phyloP scores from a whole-genome alignment of 2,329 filamentous ascomycete genomes.

The Sarocladium kiliense region DNA sequence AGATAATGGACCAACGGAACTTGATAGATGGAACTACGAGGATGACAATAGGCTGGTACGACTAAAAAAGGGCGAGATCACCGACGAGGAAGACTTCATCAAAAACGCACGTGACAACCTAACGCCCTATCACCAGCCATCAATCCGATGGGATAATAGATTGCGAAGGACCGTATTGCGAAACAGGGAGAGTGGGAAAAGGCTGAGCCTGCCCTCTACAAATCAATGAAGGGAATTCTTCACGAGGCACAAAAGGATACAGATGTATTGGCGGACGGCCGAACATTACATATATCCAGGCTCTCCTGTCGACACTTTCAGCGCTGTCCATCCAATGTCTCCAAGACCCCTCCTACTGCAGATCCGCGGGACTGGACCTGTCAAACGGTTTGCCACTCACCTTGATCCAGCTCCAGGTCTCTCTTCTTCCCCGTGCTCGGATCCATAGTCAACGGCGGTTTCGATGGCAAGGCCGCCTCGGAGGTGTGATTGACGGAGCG shows the following conservation, averaged over 20 bases:
- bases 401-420: too few relatives aligned
- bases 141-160: background rate
- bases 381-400: too few relatives aligned
- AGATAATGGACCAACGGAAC: conserved; percentile 17
- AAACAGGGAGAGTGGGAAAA: background rate
- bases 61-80: conserved; percentile 17
- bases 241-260: background rate
- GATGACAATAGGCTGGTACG: conserved; percentile 19
- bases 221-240: background rate
- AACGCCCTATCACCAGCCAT: background rate
- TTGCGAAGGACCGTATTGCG: background rate
- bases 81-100: conserved; percentile 11
- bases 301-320: too few relatives aligned
- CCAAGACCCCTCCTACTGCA: too few relatives aligned
- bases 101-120: background rate
- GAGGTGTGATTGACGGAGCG: too few relatives aligned
- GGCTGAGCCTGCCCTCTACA: background rate
- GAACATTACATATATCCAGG: too few relatives aligned
- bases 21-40: conserved; percentile 32
- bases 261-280: background rate
- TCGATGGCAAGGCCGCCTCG: too few relatives aligned
- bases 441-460: too few relatives aligned
- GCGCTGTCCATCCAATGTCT: too few relatives aligned
- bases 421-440: too few relatives aligned
- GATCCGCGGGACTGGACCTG: too few relatives aligned